Percentiles rank a stretch among this genome's conserved stretches.
Evolutionary conservation across 179 eudicot species (phyloP).

Genomic region (Silene noctiflora): DNA sequence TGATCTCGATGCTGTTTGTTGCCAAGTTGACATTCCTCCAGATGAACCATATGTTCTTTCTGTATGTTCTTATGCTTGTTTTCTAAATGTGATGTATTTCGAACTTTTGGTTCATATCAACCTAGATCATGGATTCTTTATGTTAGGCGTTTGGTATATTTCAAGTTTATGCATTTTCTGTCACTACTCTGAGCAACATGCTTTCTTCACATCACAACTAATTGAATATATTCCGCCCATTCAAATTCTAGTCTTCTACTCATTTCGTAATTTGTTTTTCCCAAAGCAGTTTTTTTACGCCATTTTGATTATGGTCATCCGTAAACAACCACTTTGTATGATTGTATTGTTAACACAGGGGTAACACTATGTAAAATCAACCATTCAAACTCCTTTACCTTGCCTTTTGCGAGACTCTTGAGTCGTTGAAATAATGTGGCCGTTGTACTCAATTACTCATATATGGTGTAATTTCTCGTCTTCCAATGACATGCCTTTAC

Average conservation of each 20-base stretch:
- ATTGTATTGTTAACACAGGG: too few relatives aligned
- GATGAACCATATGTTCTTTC: slow-evolving; percentile 66
- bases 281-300: background rate
- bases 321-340: too few relatives aligned
- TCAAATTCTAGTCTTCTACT: too few relatives aligned
- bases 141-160: background rate
- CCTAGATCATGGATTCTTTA: background rate
- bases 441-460: too few relatives aligned
- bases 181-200: background rate
- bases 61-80: slow-evolving; percentile 37
- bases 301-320: too few relatives aligned
- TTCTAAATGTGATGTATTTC: background rate
- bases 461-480: too few relatives aligned
- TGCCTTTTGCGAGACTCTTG: too few relatives aligned
- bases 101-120: background rate
- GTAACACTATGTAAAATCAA: too few relatives aligned
- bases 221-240: background rate
- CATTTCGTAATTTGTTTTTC: too few relatives aligned
- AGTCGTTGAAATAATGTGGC: too few relatives aligned
- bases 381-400: too few relatives aligned
- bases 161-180: background rate
- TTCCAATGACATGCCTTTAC: too few relatives aligned
- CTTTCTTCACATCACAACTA: background rate
- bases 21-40: slow-evolving; percentile 46
- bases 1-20: slow-evolving; percentile 50